Evolutionary conservation across 768 basidiomycete genomes (phyloP).

Genomic region (Podaxis mareebaensis): DNA sequence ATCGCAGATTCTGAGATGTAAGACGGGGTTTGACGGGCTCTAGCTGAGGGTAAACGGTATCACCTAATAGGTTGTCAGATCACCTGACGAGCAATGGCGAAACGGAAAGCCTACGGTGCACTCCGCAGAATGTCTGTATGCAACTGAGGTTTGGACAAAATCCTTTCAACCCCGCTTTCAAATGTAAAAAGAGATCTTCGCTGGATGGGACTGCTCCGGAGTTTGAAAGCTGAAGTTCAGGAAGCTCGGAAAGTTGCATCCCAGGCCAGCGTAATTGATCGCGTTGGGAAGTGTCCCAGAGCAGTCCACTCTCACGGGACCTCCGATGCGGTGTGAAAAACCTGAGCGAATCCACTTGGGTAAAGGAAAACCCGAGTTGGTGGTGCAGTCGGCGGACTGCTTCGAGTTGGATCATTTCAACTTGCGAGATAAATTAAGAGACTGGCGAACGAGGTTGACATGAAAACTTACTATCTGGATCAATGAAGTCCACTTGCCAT

Average conservation of each 20-base stretch:
- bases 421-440: slow-evolving; percentile 27
- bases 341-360: slow-evolving; percentile 36
- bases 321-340: slow-evolving; percentile 23
- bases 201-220: slow-evolving; percentile 19
- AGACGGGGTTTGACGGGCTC: background rate
- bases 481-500: slow-evolving; percentile 38
- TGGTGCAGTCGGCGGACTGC: slow-evolving; percentile 38
- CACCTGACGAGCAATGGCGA: background rate
- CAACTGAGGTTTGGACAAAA: slow-evolving; percentile 54
- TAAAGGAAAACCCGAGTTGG: slow-evolving; percentile 27
- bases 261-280: slow-evolving; percentile 42
- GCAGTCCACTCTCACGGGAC: slow-evolving; percentile 34
- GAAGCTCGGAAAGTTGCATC: slow-evolving; percentile 17
- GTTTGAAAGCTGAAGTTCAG: slow-evolving; percentile 10
- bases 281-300: slow-evolving; percentile 44
- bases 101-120: slow-evolving; percentile 31
- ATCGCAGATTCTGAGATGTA: background rate
- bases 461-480: slow-evolving; percentile 50
- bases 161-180: slow-evolving; percentile 30
- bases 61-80: background rate
- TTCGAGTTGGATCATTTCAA: slow-evolving; percentile 50
- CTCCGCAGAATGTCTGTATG: slow-evolving; percentile 36
- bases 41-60: slow-evolving; percentile 1
- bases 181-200: slow-evolving; percentile 30
- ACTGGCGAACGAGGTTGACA: background rate